Conservation (phyloP, 2,329 filamentous ascomycete genomes). For the Escovopsis sp. region DNA sequence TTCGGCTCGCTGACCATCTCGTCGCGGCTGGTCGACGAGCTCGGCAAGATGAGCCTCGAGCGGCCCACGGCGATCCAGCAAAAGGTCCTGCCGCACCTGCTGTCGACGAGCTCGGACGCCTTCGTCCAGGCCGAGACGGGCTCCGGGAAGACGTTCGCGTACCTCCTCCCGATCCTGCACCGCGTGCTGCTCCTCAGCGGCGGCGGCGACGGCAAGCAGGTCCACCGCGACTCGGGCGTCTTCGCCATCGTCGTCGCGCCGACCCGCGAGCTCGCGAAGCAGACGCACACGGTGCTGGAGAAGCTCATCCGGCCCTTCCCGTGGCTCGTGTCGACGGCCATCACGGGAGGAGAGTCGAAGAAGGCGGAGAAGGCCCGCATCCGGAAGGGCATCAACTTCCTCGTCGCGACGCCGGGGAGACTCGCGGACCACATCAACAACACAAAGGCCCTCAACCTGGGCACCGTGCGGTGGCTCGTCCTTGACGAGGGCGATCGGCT, state of each 20-base stretch:
- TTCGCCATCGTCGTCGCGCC: slow-evolving; percentile 92
- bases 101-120: slow-evolving; percentile 72
- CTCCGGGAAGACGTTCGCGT: slow-evolving; percentile 95
- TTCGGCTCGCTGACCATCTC: slow-evolving; percentile 81
- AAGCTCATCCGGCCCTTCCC: slow-evolving; percentile 76
- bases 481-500: slow-evolving; percentile 94
- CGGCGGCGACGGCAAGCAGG: slow-evolving; percentile 34
- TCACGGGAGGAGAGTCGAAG: slow-evolving; percentile 54
- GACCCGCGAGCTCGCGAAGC: slow-evolving; percentile 85
- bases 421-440: slow-evolving; percentile 86
- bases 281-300: slow-evolving; percentile 79
- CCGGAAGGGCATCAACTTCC: slow-evolving; percentile 85
- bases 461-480: slow-evolving; percentile 83
- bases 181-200: slow-evolving; percentile 65
- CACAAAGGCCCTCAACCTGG: slow-evolving; percentile 76
- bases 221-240: slow-evolving; percentile 74
- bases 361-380: slow-evolving; percentile 83
- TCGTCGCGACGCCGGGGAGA: slow-evolving; percentile 87
- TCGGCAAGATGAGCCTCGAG: slow-evolving; percentile 78
- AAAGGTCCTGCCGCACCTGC: slow-evolving; percentile 66
- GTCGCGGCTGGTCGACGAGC: slow-evolving; percentile 62
- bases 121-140: slow-evolving; percentile 96
- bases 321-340: slow-evolving; percentile 87
- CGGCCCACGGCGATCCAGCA: slow-evolving; percentile 92
- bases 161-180: slow-evolving; percentile 83